A percentile compares a stretch with the other conserved stretches of the same genome.
Evolutionary conservation across 2,329 filamentous ascomycete species (phyloP).

Genomic region (Penicillium sp.): DNA sequence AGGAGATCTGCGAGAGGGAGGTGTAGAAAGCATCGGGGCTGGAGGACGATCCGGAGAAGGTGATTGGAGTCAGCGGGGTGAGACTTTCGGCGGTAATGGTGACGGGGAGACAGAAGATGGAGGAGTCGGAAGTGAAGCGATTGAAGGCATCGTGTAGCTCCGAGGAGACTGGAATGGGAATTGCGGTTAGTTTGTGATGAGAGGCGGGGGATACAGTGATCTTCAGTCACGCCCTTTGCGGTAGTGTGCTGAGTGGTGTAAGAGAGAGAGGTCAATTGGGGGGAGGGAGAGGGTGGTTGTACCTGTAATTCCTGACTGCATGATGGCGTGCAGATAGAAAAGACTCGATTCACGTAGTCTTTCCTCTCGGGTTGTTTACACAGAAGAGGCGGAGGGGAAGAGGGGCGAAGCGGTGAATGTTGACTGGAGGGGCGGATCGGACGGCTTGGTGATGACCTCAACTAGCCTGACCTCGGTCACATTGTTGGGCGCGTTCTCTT

Average conservation of each 20-base stretch:
- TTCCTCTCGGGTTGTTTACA: slow-evolving; percentile 13
- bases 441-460: slow-evolving; percentile 1
- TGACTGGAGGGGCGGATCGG: slow-evolving; percentile 16
- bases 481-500: too few relatives aligned
- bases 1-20: slow-evolving; percentile 45
- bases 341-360: neutral
- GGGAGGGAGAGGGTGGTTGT: slow-evolving; percentile 2
- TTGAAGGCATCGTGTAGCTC: slow-evolving; percentile 45
- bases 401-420: slow-evolving; percentile 23
- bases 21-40: slow-evolving; percentile 43
- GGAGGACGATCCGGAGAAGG: slow-evolving; percentile 36
- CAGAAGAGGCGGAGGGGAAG: slow-evolving; percentile 10
- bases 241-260: slow-evolving; percentile 3
- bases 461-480: too few relatives aligned
- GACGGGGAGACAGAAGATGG: slow-evolving; percentile 42
- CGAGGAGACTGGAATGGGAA: slow-evolving; percentile 33
- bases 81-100: slow-evolving; percentile 43
- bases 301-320: slow-evolving; percentile 48
- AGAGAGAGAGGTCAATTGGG: neutral
- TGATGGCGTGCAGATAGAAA: slow-evolving; percentile 19
- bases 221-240: neutral
- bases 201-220: neutral
- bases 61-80: slow-evolving; percentile 34
- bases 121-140: slow-evolving; percentile 36
- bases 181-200: neutral